These are phyloP conservation scores for Heteromeles arbutifolia DNA, from an alignment of 306 rosid species.

Conservation along the genomic window DNA sequence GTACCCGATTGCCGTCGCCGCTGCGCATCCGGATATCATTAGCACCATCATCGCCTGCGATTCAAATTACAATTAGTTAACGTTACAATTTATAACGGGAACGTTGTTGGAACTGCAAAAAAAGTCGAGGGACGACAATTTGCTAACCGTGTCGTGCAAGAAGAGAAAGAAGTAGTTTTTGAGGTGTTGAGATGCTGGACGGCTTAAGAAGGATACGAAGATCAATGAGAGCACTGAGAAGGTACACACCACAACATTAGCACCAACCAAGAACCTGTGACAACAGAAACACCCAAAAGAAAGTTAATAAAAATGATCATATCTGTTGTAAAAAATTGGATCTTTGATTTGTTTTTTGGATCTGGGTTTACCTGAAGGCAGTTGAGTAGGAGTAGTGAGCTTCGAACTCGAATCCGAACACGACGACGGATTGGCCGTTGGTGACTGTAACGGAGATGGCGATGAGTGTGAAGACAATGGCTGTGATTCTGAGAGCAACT, in stretches of 20 bases:
- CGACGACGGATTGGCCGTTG: conserved; percentile 39
- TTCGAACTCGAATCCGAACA: conserved; percentile 26
- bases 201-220: conserved; percentile 6
- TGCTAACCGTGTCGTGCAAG: conserved; percentile 46
- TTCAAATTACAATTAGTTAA: no score
- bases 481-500: conserved; percentile 39
- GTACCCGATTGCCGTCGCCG: conserved; percentile 56
- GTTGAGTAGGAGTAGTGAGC: conserved; percentile 55
- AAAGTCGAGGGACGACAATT: not conserved
- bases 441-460: conserved; percentile 44
- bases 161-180: conserved; percentile 31
- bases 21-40: conserved; percentile 61
- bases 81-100: no score
- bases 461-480: conserved; percentile 30
- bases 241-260: conserved; percentile 36
- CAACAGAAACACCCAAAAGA: not conserved
- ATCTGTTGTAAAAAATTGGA: not conserved
- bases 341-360: not conserved
- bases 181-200: conserved; percentile 6
- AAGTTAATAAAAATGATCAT: not conserved
- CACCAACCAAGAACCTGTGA: conserved; percentile 55
- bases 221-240: conserved; percentile 37
- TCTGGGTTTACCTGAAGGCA: conserved; percentile 40
- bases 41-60: conserved; percentile 45
- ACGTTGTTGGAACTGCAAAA: no score